phyloP scores from a whole-genome alignment of 1,284 basidiomycete genomes.

The Ustilago vetiveriae region DNA sequence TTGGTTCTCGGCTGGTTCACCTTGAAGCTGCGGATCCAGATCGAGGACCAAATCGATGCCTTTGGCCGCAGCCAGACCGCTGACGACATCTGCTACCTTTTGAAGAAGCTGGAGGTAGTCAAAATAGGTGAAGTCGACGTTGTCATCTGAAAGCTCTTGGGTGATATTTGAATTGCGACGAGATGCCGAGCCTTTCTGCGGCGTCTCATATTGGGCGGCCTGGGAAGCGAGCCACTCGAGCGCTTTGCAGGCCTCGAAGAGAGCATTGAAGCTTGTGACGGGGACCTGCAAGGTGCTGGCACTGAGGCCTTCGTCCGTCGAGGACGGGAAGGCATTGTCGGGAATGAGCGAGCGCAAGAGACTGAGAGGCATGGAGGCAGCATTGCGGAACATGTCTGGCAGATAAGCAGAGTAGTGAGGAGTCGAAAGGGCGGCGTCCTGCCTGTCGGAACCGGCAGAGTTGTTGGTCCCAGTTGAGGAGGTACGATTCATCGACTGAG shows the following conservation, averaged over 20 bases:
- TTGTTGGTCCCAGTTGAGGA: conserved; percentile 26
- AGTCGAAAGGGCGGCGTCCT: neutral
- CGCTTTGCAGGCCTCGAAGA: conserved; percentile 50
- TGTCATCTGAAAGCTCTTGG: conserved; percentile 14
- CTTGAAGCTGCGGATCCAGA: conserved; percentile 24
- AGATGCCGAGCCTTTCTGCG: conserved; percentile 2
- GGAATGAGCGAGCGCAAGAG: conserved; percentile 47
- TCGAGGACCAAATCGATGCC: conserved; percentile 51
- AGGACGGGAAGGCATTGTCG: conserved; percentile 36
- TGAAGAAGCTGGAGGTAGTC: conserved; percentile 46
- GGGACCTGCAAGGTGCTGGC: conserved; percentile 53
- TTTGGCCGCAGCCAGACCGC: conserved; percentile 47
- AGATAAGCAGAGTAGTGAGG: conserved; percentile 14
- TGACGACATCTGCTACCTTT: conserved; percentile 50
- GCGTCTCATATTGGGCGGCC: conserved; percentile 6
- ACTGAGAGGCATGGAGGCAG: conserved; percentile 37
- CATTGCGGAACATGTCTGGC: conserved; percentile 34
- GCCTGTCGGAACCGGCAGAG: conserved; percentile 22
- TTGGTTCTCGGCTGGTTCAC: conserved; percentile 13
- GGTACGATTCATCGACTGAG: conserved; percentile 23
- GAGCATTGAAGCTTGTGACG: conserved; percentile 51
- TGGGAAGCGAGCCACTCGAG: conserved; percentile 49
- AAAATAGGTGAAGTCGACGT: conserved; percentile 24
- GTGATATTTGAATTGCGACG: conserved; percentile 10
- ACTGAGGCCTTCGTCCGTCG: conserved; percentile 44